Evolutionary conservation across 2,329 filamentous ascomycete genomes (phyloP).

Genomic region (Amesomyces nigricolor): DNA sequence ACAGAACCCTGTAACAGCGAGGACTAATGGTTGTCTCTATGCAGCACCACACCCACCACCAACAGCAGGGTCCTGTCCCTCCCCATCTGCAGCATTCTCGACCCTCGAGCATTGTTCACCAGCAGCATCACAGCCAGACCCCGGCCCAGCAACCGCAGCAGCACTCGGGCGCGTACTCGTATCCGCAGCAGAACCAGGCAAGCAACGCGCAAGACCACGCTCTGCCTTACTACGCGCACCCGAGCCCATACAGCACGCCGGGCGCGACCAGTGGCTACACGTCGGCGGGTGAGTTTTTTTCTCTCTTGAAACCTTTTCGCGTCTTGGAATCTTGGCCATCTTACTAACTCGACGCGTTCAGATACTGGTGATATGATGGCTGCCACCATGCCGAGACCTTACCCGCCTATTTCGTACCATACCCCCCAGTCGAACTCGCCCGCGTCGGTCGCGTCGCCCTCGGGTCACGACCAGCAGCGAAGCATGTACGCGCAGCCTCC

Average conservation of each 20-base stretch:
- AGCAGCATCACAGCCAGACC: constrained; percentile 64
- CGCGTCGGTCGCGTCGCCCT: constrained; percentile 84
- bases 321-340: neutral
- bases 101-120: constrained; percentile 66
- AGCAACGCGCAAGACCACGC: constrained; percentile 55
- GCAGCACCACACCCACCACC: constrained; percentile 72
- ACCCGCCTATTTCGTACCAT: constrained; percentile 86
- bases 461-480: constrained; percentile 82
- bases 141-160: constrained; percentile 53
- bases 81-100: constrained; percentile 63
- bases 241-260: constrained; percentile 76
- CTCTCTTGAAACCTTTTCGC: neutral
- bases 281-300: constrained; percentile 64
- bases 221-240: constrained; percentile 66
- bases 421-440: constrained; percentile 94
- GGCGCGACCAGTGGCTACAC: constrained; percentile 79
- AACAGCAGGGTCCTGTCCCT: constrained; percentile 66
- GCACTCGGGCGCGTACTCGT: constrained; percentile 65
- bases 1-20: constrained; percentile 22
- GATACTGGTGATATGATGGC: constrained; percentile 64
- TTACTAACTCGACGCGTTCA: constrained; percentile 26
- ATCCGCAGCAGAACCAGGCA: constrained; percentile 61
- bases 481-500: constrained; percentile 77
- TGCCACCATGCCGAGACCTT: constrained; percentile 67
- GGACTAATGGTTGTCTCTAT: constrained; percentile 57